phyloP scores from a whole-genome alignment of 1,284 basidiomycete genomes.

The Cutaneotrichosporon dermatis region DNA sequence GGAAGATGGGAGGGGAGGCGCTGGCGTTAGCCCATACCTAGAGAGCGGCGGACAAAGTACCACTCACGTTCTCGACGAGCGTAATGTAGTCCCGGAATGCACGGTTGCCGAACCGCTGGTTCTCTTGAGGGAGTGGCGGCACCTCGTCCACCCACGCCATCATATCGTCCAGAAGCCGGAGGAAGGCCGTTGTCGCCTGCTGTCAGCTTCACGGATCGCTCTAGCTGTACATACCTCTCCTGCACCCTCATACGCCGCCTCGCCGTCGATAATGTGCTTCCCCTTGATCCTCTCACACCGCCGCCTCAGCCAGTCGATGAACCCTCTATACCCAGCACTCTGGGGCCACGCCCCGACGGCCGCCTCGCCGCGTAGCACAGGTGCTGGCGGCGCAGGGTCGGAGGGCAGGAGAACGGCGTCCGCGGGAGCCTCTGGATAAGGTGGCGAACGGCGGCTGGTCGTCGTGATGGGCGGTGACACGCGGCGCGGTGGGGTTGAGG shows the following conservation, averaged over 20 bases:
- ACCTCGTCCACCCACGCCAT: conserved; percentile 76
- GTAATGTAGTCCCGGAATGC: conserved; percentile 85
- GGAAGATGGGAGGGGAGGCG: conserved; percentile 52
- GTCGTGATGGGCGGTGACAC: too few relatives aligned
- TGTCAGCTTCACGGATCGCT: neutral
- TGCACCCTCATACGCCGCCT: conserved; percentile 35
- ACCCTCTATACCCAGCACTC: conserved; percentile 66
- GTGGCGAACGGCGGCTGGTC: too few relatives aligned
- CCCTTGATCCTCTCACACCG: conserved; percentile 71
- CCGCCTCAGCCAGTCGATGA: conserved; percentile 65
- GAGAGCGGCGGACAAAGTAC: conserved; percentile 32
- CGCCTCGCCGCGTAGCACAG: conserved; percentile 54
- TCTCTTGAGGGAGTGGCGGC: conserved; percentile 66
- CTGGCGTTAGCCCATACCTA: conserved; percentile 48
- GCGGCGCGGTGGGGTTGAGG: too few relatives aligned
- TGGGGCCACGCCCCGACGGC: conserved; percentile 65
- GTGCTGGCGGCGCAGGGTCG: conserved; percentile 22
- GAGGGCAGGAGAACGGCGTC: conserved; percentile 20
- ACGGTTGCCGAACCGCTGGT: conserved; percentile 88
- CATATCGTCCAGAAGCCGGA: conserved; percentile 65
- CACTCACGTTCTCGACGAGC: conserved; percentile 62
- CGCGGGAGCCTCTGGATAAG: too few relatives aligned
- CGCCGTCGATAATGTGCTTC: conserved; percentile 38
- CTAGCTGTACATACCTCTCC: conserved; percentile 5
- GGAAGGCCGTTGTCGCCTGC: conserved; percentile 54